A percentile compares a stretch with the other conserved stretches of the same genome.
Conservation (phyloP, 2,329 filamentous ascomycete species). For the Monosporascus sp. region DNA sequence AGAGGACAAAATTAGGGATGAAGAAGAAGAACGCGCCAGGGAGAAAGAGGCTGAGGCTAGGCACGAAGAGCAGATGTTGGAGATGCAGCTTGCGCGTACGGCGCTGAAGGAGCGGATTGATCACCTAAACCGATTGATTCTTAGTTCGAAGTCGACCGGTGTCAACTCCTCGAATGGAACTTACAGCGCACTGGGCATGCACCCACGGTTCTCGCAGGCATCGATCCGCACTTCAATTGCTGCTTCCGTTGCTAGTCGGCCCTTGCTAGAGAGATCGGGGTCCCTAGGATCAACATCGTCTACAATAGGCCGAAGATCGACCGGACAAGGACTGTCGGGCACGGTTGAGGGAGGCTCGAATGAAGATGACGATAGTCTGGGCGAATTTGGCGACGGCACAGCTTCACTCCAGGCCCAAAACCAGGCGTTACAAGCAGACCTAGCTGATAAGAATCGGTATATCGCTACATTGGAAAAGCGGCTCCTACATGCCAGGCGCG, state of each 20-base stretch:
- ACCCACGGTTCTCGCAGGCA: slow-evolving; percentile 58
- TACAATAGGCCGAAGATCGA: slow-evolving; percentile 52
- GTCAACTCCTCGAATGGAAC: slow-evolving; percentile 72
- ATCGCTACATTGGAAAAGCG: slow-evolving; percentile 91
- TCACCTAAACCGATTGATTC: slow-evolving; percentile 88
- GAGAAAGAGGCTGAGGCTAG: slow-evolving; percentile 79
- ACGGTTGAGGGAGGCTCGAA: slow-evolving; percentile 35
- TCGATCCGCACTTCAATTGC: slow-evolving; percentile 66
- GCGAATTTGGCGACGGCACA: slow-evolving; percentile 80
- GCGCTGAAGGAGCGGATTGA: slow-evolving; percentile 96
- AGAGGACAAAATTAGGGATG: slow-evolving; percentile 57
- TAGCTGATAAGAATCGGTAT: slow-evolving; percentile 95
- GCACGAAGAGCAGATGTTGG: slow-evolving; percentile 95
- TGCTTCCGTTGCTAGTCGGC: slow-evolving; percentile 50
- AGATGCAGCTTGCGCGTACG: slow-evolving; percentile 95
- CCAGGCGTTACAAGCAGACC: slow-evolving; percentile 85
- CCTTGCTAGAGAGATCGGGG: slow-evolving; percentile 57
- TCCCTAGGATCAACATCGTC: slow-evolving; percentile 63
- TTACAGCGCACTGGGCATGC: slow-evolving; percentile 62
- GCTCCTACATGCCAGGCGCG: slow-evolving; percentile 80
- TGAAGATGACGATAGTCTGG: slow-evolving; percentile 66
- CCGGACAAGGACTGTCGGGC: slow-evolving; percentile 39
- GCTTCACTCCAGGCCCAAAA: slow-evolving; percentile 83
- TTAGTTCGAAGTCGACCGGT: slow-evolving; percentile 92
- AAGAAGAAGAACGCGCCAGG: slow-evolving; percentile 66